Evolutionary conservation across 2,329 filamentous ascomycete species (phyloP), one percentile per base, ranked within the genome.

Genomic region (Alternaria gansuensis): DNA sequence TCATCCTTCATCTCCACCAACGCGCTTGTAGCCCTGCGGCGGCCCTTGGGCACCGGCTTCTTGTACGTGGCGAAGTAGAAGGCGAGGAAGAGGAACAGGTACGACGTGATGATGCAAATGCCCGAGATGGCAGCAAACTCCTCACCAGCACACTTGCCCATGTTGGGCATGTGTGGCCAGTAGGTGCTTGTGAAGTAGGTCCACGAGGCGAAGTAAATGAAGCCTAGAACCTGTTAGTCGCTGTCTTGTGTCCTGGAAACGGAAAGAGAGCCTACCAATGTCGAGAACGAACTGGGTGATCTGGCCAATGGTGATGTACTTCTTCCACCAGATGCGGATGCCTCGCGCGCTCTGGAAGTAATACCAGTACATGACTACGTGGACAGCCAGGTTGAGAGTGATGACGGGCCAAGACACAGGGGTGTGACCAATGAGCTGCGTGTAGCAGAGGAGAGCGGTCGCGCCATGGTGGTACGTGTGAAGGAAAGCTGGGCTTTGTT

Each of bases 291-390:
- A 98, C 80, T 98, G 94, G 73, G 91, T 88, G 80, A 98, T 98
- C 82, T 98, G 94, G 76, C 97, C 90, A 76, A 93, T 91, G 71
- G 94, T 98, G 78, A 98, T 96, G 90, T 94, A 98, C 83, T 97
- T 92, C 90, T 98, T 98, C 94, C 94, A 98, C 93, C 93, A 97
- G 82, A 97, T 95, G 75, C 89, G 90, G 80, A 98, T 88, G 70
- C 95, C 95, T 71, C 94, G 93, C 54, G 94, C 93, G 76, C 92
- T 94, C 86, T 98, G 94, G 89, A 98, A 98, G 87, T 98, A 98
- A 88, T 98, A 98, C 93, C 93, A 97, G 89, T 98, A 98, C 94
- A 98, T 98, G 77, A 97, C 91, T 59, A 98, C 94, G 82, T 98
- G 94, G 54, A 98, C 94, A 65, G 87, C 88, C 75, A 98, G 82